Evolutionary conservation across 1,284 basidiomycete species (phyloP), one percentile per base, ranked within the genome.

Genomic region (Cutaneotrichosporon cavernicola): DNA sequence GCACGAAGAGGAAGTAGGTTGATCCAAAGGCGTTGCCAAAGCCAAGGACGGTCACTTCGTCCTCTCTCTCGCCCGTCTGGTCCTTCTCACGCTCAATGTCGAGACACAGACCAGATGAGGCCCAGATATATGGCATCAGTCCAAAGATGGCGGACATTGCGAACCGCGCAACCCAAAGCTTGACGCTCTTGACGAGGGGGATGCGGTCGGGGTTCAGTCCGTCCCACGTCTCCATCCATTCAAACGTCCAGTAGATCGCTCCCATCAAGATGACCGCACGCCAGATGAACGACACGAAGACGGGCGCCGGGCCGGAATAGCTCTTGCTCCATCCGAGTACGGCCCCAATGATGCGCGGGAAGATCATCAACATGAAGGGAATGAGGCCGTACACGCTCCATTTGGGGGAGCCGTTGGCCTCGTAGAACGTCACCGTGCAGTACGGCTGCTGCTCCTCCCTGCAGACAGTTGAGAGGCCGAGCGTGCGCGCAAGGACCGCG

Each of bases 371-470:
- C 0, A 88, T 86, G 1, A 83, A 72, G 1, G 88, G 86, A 6
- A 88, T 67, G 5, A 84, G 81, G 10, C 87, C 76, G n/a, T 86
- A 66, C 10, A 90, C 78, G 10, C 88, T 83, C 50, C 83, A 81
- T 4, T 81, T 58, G 0, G 91, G 88, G 0, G 85, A 81, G 1
- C 89, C 85, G 2, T 87, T 86, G 0, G 88, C 86, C 0, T 88
- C 88, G 76, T 91, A 95, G 82, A 95, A 97, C 0, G 92, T 94
- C 59, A 92, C 88, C 63, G 85, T 83, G 76, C 95, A 97, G 63
- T 77, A 89, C 0, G 91, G 89, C 55, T 90, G 89, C 78, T 98
- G 96, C 76, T 99, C 97, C 77, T 99, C 97, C 60, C 97, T 84
- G 75, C 96, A 99, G 0, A 95, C 87, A 0, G 92, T 91, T 73